phyloP scores from a whole-genome alignment of 2,329 filamentous ascomycete genomes.

The Gnomoniopsis sp. region DNA sequence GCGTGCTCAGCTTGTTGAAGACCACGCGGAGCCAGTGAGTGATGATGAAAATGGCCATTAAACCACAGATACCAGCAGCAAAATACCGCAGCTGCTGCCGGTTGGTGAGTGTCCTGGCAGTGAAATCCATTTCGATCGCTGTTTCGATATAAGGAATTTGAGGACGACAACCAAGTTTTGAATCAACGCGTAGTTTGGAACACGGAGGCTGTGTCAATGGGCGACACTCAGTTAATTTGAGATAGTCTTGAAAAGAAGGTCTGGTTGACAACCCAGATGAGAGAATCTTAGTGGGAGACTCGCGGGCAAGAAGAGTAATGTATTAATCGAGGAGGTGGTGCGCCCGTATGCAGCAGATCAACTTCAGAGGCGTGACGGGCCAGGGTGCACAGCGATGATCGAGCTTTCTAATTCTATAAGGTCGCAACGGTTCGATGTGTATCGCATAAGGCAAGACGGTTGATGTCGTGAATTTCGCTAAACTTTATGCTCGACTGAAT shows the following conservation, averaged over 20 bases:
- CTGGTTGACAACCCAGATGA: no score
- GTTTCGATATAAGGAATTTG: neutral
- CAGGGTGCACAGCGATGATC: no score
- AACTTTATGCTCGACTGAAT: neutral
- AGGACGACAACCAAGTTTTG: neutral
- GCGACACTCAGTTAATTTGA: neutral
- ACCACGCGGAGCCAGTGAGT: constrained; percentile 12
- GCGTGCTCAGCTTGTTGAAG: constrained; percentile 1
- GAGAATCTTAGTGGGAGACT: no score
- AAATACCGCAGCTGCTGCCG: constrained; percentile 14
- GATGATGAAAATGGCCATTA: constrained; percentile 11
- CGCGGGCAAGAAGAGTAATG: no score
- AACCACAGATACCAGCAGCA: constrained; percentile 14
- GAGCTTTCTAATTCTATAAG: no score
- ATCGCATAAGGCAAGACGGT: no score
- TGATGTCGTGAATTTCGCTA: neutral
- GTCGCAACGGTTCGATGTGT: neutral
- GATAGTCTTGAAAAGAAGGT: no score
- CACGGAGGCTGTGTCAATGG: neutral
- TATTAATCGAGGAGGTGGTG: no score
- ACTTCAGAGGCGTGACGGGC: no score
- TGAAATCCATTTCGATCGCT: neutral
- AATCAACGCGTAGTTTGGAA: neutral
- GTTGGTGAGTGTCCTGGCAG: constrained; percentile 2
- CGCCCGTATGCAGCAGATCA: no score